Evolutionary conservation across 2,329 filamentous ascomycete species (phyloP).

Genomic region (Scytalidium lignicola): DNA sequence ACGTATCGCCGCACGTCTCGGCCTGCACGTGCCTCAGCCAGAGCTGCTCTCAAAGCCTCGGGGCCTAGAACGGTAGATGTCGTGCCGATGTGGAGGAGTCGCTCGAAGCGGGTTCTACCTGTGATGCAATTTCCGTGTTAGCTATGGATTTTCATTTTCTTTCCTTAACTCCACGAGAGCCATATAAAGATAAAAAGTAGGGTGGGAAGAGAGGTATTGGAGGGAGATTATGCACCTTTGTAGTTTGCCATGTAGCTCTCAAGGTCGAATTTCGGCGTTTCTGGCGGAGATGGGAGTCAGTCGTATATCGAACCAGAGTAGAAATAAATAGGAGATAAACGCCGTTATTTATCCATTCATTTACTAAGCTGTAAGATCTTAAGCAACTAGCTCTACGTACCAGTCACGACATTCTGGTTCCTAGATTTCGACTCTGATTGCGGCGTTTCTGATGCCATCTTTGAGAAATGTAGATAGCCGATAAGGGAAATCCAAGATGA

Average conservation of each 20-base stretch:
- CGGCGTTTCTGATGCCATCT: neutral
- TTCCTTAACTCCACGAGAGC: no score
- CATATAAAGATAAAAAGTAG: no score
- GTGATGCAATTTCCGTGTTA: slow-evolving; percentile 3
- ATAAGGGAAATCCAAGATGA: no score
- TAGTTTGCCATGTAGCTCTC: slow-evolving; percentile 91
- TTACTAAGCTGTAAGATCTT: neutral
- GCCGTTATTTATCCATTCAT: no score
- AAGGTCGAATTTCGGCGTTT: slow-evolving; percentile 82
- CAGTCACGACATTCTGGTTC: neutral
- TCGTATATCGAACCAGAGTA: no score
- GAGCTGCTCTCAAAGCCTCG: slow-evolving; percentile 76
- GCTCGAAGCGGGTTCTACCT: slow-evolving; percentile 78
- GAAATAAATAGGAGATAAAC: no score
- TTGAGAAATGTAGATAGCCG: no score
- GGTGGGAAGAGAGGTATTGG: neutral
- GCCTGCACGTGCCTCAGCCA: slow-evolving; percentile 70
- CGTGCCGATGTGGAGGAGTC: slow-evolving; percentile 75
- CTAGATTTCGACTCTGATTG: neutral
- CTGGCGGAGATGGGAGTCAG: slow-evolving; percentile 35
- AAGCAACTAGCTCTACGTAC: neutral
- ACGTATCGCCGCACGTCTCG: slow-evolving; percentile 69
- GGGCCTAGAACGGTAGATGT: slow-evolving; percentile 69
- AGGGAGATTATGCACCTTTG: slow-evolving; percentile 49
- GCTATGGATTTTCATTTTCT: no score